These are phyloP conservation scores for Heterobasidion parviporum DNA, from an alignment of 1,284 basidiomycete genomes.

Conservation along the genomic window DNA sequence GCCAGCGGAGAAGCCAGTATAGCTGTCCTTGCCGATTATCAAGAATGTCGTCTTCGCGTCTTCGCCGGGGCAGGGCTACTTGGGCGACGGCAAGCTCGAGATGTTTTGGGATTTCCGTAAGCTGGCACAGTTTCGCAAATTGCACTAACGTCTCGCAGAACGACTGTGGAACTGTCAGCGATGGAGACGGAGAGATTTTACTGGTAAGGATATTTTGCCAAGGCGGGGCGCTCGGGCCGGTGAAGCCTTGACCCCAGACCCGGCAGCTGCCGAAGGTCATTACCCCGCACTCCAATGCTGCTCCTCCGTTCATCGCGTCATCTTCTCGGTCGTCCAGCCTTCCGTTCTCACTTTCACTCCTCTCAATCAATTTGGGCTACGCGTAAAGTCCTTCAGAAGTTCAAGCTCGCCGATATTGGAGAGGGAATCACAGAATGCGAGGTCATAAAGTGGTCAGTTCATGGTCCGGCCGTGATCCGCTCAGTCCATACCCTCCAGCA, in stretches of 20 bases:
- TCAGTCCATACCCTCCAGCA: background rate
- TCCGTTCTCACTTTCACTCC: slow-evolving; percentile 38
- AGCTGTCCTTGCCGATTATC: no score
- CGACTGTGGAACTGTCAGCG: no score
- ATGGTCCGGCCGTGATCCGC: slow-evolving; percentile 17
- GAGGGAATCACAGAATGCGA: slow-evolving; percentile 91
- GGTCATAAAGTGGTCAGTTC: slow-evolving; percentile 76
- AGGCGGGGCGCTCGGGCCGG: no score
- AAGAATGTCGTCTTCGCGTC: no score
- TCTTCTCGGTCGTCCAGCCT: slow-evolving; percentile 2
- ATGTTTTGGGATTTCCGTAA: no score
- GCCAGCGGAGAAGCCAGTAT: no score
- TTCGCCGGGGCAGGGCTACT: no score
- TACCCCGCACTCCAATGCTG: slow-evolving; percentile 6
- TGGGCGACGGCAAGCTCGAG: no score
- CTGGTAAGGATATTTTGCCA: no score
- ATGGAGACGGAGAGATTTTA: no score
- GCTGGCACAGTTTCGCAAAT: no score
- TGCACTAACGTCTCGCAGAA: no score
- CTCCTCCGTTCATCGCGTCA: slow-evolving; percentile 7
- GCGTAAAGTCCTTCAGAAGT: slow-evolving; percentile 50
- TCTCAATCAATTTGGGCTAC: slow-evolving; percentile 26
- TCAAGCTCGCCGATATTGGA: slow-evolving; percentile 93
- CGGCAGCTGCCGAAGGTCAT: background rate
- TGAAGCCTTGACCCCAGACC: background rate